Conservation (phyloP, 345 rosid species). For the Kandelia obovata region DNA sequence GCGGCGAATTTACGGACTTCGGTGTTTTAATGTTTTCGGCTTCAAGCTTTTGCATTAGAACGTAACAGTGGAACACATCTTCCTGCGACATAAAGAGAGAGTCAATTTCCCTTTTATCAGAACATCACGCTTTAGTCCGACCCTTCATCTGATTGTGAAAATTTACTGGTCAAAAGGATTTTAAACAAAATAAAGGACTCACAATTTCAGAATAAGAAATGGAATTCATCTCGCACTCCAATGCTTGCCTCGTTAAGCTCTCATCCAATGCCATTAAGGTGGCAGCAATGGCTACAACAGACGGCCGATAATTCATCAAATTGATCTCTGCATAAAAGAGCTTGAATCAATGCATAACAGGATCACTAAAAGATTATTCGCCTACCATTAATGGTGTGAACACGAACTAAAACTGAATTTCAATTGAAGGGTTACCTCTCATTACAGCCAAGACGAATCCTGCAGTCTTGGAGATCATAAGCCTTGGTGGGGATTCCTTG, state of each 20-base stretch:
- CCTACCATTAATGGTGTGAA: neutral
- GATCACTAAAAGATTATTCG: neutral
- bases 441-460: conserved; percentile 29
- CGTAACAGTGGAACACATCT: conserved; percentile 48
- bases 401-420: neutral
- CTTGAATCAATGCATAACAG: neutral
- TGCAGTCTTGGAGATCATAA: conserved; percentile 12
- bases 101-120: neutral
- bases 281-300: conserved; percentile 53
- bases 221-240: conserved; percentile 37
- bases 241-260: conserved; percentile 29
- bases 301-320: conserved; percentile 44
- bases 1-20: conserved; percentile 12
- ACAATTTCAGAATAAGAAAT: conserved; percentile 41
- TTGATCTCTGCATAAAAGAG: conserved; percentile 37
- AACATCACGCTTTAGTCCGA: neutral
- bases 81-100: conserved; percentile 39
- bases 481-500: conserved; percentile 21
- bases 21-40: conserved; percentile 14
- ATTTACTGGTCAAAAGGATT: neutral
- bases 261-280: conserved; percentile 39
- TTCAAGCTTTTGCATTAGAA: conserved; percentile 36
- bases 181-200: conserved; percentile 21
- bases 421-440: conserved; percentile 31
- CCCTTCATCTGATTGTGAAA: neutral